A percentile compares a stretch with the other conserved stretches of the same genome.
phyloP scores from a whole-genome alignment of 495 filamentous ascomycete genomes.

The Elaphomyces granulatus region DNA sequence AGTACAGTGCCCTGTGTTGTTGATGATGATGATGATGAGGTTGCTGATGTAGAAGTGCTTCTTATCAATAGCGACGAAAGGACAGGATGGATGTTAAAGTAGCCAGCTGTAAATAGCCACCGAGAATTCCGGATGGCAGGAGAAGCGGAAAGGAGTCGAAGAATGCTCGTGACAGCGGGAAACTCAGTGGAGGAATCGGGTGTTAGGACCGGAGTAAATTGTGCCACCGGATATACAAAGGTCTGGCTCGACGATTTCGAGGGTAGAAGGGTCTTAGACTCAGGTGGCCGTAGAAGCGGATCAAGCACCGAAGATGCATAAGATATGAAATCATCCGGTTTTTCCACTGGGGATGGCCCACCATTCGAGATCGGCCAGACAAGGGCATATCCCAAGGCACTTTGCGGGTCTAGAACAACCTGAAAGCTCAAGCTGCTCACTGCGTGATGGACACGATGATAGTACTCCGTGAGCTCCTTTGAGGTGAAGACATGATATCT shows the following conservation, averaged over 20 bases:
- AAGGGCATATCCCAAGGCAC: slow-evolving; percentile 49
- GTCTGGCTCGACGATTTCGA: slow-evolving; percentile 40
- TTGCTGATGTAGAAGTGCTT: slow-evolving; percentile 24
- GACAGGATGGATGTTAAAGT: slow-evolving; percentile 87
- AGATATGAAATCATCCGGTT: slow-evolving; percentile 52
- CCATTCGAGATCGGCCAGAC: slow-evolving; percentile 68
- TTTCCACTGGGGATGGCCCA: slow-evolving; percentile 52
- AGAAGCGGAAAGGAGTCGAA: slow-evolving; percentile 43
- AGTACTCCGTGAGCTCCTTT: slow-evolving; percentile 67
- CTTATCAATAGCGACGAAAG: slow-evolving; percentile 64
- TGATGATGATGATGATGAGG: slow-evolving; percentile 15
- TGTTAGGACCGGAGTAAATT: slow-evolving; percentile 69
- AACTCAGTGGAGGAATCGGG: slow-evolving; percentile 80
- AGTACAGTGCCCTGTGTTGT: slow-evolving; percentile 62
- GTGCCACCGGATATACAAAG: slow-evolving; percentile 65
- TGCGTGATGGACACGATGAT: slow-evolving; percentile 56
- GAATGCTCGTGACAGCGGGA: slow-evolving; percentile 57
- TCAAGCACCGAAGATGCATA: slow-evolving; percentile 49
- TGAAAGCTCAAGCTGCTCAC: slow-evolving; percentile 69
- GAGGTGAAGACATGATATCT: slow-evolving; percentile 86
- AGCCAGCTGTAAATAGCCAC: slow-evolving; percentile 95
- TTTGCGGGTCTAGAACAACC: slow-evolving; percentile 45
- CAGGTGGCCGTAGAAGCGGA: slow-evolving; percentile 44
- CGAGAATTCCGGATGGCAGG: slow-evolving; percentile 48
- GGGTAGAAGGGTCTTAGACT: slow-evolving; percentile 16